Conservation (phyloP, 345 rosid species). For the Gossypium herbaceum region DNA sequence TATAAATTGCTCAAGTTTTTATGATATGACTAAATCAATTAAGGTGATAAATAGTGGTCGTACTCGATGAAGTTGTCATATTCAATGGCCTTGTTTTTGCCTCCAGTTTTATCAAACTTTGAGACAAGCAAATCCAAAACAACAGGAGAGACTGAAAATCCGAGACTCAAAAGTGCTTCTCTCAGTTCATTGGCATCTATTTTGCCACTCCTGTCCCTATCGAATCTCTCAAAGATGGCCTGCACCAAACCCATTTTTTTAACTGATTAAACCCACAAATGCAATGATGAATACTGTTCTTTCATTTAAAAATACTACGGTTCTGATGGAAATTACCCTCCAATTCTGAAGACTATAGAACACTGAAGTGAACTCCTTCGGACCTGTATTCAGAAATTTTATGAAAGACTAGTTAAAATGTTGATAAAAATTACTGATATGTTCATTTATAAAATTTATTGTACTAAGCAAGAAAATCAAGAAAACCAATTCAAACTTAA, state of each 20-base stretch:
- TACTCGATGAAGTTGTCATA: slow-evolving; percentile 97
- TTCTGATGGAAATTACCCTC: slow-evolving; percentile 53
- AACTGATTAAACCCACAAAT: not conserved
- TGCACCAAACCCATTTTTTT: slow-evolving; percentile 15
- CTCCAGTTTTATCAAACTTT: slow-evolving; percentile 82
- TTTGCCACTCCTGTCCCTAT: slow-evolving; percentile 80
- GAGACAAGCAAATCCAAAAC: slow-evolving; percentile 72
- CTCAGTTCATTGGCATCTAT: slow-evolving; percentile 76
- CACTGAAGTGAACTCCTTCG: slow-evolving; percentile 71
- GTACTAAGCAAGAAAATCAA: too few species aligned
- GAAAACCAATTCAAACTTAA: too few species aligned
- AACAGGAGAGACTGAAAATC: slow-evolving; percentile 63
- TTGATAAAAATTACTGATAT: too few species aligned
- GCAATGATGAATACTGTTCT: not conserved
- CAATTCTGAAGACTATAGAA: slow-evolving; percentile 94
- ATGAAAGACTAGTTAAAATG: not conserved
- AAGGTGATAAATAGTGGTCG: slow-evolving; percentile 14
- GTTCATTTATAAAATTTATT: too few species aligned
- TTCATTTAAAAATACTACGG: not conserved
- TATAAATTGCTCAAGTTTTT: not conserved
- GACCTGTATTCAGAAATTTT: slow-evolving; percentile 44
- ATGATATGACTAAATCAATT: not conserved
- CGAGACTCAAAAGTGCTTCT: slow-evolving; percentile 75
- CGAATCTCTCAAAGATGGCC: slow-evolving; percentile 81
- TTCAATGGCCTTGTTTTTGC: slow-evolving; percentile 65